phyloP scores from a whole-genome alignment of 345 rosid genomes.

The Pelargonium nanum region DNA sequence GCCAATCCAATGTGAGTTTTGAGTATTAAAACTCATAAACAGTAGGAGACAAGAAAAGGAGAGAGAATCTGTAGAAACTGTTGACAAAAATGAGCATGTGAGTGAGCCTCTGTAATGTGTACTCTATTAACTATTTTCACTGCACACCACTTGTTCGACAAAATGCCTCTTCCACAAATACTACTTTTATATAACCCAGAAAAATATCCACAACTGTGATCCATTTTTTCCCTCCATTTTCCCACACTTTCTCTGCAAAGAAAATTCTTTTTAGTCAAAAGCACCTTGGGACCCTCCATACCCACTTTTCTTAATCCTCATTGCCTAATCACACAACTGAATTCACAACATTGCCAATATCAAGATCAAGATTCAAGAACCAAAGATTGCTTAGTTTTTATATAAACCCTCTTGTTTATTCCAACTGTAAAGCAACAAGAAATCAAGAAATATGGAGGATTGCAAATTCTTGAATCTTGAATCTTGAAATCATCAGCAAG shows the following conservation, averaged over 20 bases:
- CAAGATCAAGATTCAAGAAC: conserved; percentile 3
- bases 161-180: neutral
- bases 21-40: neutral
- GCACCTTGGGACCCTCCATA: conserved; percentile 34
- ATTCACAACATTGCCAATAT: conserved; percentile 14
- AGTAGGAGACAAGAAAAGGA: neutral
- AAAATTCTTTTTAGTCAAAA: conserved; percentile 28
- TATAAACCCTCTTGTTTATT: conserved; percentile 6
- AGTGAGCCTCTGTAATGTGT: neutral
- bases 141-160: neutral
- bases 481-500: neutral
- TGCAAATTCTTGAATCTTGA: neutral
- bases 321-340: conserved; percentile 7
- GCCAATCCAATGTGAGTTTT: neutral
- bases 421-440: conserved; percentile 52
- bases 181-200: neutral
- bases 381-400: neutral
- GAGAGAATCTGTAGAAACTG: neutral
- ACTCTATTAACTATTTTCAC: neutral
- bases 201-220: no score
- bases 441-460: conserved; percentile 2
- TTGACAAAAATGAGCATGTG: neutral
- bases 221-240: conserved; percentile 10
- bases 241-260: conserved; percentile 10
- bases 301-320: conserved; percentile 8